Conservation (phyloP, 2,329 filamentous ascomycete species). For the Alternaria rosae region DNA sequence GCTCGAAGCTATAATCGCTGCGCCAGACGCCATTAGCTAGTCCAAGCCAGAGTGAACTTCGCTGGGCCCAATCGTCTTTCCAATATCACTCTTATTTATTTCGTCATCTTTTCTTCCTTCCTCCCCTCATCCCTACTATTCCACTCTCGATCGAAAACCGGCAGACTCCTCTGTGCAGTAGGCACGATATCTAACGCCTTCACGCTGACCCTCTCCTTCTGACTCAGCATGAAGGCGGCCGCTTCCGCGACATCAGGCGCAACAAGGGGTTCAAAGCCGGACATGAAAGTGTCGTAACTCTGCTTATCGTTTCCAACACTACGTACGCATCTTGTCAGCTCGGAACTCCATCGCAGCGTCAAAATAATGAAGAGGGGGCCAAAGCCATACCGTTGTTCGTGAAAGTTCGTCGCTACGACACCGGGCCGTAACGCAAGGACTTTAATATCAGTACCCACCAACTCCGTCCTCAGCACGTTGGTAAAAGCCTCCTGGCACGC, state of each 20-base stretch:
- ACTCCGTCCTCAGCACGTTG: conserved; percentile 58
- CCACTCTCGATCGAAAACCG: conserved; percentile 49
- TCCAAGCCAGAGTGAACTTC: neutral
- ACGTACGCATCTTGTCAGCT: neutral
- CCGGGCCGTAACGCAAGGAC: conserved; percentile 58
- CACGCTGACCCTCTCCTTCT: conserved; percentile 52
- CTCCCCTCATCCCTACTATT: conserved; percentile 24
- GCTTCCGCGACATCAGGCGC: conserved; percentile 55
- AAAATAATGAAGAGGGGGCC: neutral
- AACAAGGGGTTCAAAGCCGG: conserved; percentile 56
- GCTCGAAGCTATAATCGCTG: conserved; percentile 35
- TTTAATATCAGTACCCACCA: conserved; percentile 57
- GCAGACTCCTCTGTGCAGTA: conserved; percentile 50
- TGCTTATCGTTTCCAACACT: conserved; percentile 53
- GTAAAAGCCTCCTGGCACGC: conserved; percentile 59
- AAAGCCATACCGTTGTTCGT: conserved; percentile 47
- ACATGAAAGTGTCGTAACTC: conserved; percentile 55
- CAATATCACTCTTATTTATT: neutral
- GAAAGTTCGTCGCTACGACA: conserved; percentile 59
- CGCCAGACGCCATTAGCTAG: neutral
- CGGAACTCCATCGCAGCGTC: neutral
- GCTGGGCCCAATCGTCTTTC: too few relatives aligned
- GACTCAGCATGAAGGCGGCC: conserved; percentile 54
- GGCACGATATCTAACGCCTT: conserved; percentile 60
- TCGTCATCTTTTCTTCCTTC: conserved; percentile 1